Percentiles rank a stretch among this genome's conserved stretches.
These are phyloP conservation scores for Coffea humblotiana DNA, from an alignment of 305 asterid species.

Conservation along the genomic window DNA sequence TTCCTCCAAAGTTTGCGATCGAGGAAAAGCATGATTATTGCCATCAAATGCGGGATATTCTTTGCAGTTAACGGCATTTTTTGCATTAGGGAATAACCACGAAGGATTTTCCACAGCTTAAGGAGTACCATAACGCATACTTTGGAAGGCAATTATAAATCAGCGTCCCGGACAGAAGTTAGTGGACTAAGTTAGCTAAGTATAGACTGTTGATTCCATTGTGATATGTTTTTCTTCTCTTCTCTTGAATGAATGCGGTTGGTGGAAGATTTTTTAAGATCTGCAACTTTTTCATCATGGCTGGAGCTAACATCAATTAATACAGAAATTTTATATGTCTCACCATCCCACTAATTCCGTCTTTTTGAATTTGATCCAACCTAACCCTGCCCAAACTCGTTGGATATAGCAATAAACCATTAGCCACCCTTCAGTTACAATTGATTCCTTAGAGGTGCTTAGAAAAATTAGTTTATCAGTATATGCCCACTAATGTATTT, in stretches of 20 bases:
- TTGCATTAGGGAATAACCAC: neutral
- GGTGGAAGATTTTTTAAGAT: conserved; percentile 33
- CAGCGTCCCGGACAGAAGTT: conserved; percentile 5
- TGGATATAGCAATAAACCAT: neutral
- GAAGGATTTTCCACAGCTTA: conserved; percentile 37
- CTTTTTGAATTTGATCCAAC: neutral
- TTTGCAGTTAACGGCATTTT: conserved; percentile 27
- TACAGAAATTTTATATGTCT: neutral
- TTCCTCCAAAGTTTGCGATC: neutral
- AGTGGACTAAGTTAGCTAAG: conserved; percentile 29
- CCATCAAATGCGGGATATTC: conserved; percentile 14
- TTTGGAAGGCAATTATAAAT: neutral
- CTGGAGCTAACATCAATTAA: neutral
- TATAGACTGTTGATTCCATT: conserved; percentile 25
- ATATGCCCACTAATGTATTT: neutral
- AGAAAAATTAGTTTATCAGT: neutral
- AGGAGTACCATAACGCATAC: conserved; percentile 27
- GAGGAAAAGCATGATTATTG: conserved; percentile 4
- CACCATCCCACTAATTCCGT: neutral
- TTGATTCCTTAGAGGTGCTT: neutral
- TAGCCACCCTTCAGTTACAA: neutral
- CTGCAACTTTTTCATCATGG: neutral
- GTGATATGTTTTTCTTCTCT: conserved; percentile 21
- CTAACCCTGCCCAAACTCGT: neutral
- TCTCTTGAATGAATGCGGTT: conserved; percentile 38